A percentile compares a stretch with the other conserved stretches of the same genome.
phyloP scores from a whole-genome alignment of 768 basidiomycete genomes.

The Hemileccinum impolitum region DNA sequence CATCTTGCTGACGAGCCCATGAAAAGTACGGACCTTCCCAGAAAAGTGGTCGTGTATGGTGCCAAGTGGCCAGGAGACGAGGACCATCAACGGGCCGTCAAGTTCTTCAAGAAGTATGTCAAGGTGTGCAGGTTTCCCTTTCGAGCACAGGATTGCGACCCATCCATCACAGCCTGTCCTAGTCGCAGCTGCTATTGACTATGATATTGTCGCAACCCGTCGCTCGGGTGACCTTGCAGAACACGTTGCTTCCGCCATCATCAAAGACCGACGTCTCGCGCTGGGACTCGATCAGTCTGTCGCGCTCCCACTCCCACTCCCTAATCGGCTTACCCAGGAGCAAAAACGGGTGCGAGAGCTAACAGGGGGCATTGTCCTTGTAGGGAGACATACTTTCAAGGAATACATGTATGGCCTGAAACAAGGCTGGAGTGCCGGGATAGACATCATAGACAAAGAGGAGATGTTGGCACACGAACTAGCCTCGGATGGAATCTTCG shows the following conservation, averaged over 20 bases:
- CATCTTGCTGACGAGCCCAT: slow-evolving; percentile 69
- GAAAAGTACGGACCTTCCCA: slow-evolving; percentile 59
- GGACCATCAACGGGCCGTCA: slow-evolving; percentile 78
- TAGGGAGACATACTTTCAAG: slow-evolving; percentile 90
- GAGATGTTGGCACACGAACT: slow-evolving; percentile 64
- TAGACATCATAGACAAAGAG: slow-evolving; percentile 68
- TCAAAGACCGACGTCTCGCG: slow-evolving; percentile 62
- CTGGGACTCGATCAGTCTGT: slow-evolving; percentile 59
- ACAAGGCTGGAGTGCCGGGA: slow-evolving; percentile 76
- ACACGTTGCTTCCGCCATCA: slow-evolving; percentile 69
- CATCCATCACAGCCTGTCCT: slow-evolving; percentile 69
- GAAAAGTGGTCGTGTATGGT: slow-evolving; percentile 84
- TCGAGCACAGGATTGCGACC: slow-evolving; percentile 1
- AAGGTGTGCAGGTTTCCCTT: slow-evolving; percentile 57
- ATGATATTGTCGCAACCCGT: slow-evolving; percentile 75
- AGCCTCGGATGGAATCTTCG: slow-evolving; percentile 73
- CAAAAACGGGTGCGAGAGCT: slow-evolving; percentile 57
- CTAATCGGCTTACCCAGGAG: slow-evolving; percentile 49
- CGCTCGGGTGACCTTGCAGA: slow-evolving; percentile 83
- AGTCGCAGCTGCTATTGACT: slow-evolving; percentile 93
- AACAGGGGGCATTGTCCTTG: slow-evolving; percentile 79
- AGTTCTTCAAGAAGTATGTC: slow-evolving; percentile 94
- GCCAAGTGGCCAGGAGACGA: slow-evolving; percentile 95
- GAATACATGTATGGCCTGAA: slow-evolving; percentile 89
- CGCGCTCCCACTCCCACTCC: slow-evolving; percentile 41